Percentiles rank a stretch among this genome's conserved stretches.
These are phyloP conservation scores for Zygoascus bituminiphila DNA, from an alignment of 805 yeast species.

Conservation along the genomic window DNA sequence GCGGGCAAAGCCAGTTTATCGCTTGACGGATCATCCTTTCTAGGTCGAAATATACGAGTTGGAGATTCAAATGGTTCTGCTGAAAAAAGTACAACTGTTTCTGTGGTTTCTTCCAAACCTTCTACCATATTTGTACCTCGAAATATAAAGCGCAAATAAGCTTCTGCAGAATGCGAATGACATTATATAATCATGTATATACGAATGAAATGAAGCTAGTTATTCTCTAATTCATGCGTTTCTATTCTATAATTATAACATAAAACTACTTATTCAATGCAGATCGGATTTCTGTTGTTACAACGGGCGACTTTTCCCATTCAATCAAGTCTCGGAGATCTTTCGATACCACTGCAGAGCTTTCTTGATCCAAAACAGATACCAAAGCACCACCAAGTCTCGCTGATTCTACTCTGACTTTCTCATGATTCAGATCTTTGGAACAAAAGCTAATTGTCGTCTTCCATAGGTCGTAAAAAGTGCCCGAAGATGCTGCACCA, in stretches of 20 bases:
- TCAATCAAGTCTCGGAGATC: constrained; percentile 21
- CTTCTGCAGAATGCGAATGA: not conserved
- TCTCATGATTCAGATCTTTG: constrained; percentile 33
- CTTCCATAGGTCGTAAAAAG: constrained; percentile 11
- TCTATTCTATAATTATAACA: too few relatives aligned
- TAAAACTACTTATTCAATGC: constrained; percentile 2
- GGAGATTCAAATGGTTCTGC: not conserved
- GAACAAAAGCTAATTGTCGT: constrained; percentile 6
- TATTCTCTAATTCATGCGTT: too few relatives aligned
- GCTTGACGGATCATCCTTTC: constrained; percentile 9
- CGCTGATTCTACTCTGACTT: constrained; percentile 46
- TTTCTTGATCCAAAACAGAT: constrained; percentile 8
- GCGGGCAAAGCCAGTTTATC: constrained; percentile 16
- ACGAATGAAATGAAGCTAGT: too few relatives aligned
- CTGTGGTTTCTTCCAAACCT: not conserved
- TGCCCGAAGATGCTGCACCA: not conserved
- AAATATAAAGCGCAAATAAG: not conserved
- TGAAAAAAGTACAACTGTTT: not conserved
- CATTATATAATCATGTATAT: too few relatives aligned
- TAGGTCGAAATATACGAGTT: not conserved
- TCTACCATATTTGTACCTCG: constrained; percentile 9
- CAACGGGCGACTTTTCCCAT: constrained; percentile 41
- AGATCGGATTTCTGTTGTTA: constrained; percentile 23
- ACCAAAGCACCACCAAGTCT: constrained; percentile 29
- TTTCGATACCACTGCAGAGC: constrained; percentile 3